phyloP scores from a whole-genome alignment of 768 basidiomycete genomes.

The Cystobasidiopsis lactophilus region DNA sequence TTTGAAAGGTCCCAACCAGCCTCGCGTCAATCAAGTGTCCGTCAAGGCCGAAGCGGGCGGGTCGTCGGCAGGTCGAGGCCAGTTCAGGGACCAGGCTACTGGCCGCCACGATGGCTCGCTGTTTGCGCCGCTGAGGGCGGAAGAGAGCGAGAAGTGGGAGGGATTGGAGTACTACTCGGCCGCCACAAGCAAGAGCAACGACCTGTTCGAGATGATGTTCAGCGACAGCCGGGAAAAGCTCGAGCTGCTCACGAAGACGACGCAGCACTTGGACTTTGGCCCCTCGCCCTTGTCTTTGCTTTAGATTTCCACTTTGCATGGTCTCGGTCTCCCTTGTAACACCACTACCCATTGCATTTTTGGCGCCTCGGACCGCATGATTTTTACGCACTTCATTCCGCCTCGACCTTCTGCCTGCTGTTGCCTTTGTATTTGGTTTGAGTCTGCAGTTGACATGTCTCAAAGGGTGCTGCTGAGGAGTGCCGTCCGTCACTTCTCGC shows the following conservation, averaged over 20 bases:
- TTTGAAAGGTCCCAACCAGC: neutral
- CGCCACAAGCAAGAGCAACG: neutral
- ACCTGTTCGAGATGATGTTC: constrained; percentile 4
- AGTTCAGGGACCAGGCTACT: neutral
- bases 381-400: no score
- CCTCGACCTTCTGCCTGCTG: no score
- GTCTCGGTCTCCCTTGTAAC: no score
- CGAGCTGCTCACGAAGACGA: constrained; percentile 3
- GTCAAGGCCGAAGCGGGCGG: constrained; percentile 1
- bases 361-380: no score
- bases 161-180: constrained; percentile 6
- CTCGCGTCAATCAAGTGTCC: neutral
- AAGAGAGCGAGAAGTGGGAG: constrained; percentile 5
- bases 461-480: no score
- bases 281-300: no score
- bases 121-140: constrained; percentile 9
- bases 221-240: constrained; percentile 2
- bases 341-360: no score
- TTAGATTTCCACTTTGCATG: no score
- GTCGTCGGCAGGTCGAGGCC: neutral
- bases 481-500: no score
- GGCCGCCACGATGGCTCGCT: constrained; percentile 7
- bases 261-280: no score
- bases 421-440: no score
- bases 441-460: no score